Conservation (phyloP, 345 rosid genomes). For the Combretum micranthum region DNA sequence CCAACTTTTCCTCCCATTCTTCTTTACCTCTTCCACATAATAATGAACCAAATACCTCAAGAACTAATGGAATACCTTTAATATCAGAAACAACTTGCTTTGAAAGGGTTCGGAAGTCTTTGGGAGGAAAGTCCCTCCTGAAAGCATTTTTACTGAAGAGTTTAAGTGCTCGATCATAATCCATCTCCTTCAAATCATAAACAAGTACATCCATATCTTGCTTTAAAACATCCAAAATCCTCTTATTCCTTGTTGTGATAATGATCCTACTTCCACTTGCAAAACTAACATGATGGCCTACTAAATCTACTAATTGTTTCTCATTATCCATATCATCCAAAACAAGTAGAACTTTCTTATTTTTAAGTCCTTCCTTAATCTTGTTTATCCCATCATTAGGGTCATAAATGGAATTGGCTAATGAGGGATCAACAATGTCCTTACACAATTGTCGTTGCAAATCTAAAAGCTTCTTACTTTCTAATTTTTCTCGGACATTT, state of each 20-base stretch:
- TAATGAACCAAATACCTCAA: too few species aligned
- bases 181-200: neutral
- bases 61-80: neutral
- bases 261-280: neutral
- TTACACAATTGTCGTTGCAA: neutral
- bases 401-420: neutral
- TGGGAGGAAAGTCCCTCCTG: neutral
- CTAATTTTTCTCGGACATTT: neutral
- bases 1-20: too few species aligned
- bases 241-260: neutral
- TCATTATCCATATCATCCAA: neutral
- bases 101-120: neutral
- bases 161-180: neutral
- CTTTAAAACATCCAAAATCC: neutral
- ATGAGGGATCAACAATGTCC: accelerated
- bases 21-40: too few species aligned
- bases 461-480: neutral
- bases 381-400: neutral
- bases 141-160: neutral
- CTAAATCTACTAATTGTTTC: neutral
- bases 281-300: neutral
- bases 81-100: neutral
- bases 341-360: neutral
- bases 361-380: neutral
- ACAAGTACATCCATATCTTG: neutral